A percentile compares a stretch with the other conserved stretches of the same genome.
Evolutionary conservation across 371 early-diverging fungal species (phyloP).

Genomic region (Paraphysoderma sedebokerense): DNA sequence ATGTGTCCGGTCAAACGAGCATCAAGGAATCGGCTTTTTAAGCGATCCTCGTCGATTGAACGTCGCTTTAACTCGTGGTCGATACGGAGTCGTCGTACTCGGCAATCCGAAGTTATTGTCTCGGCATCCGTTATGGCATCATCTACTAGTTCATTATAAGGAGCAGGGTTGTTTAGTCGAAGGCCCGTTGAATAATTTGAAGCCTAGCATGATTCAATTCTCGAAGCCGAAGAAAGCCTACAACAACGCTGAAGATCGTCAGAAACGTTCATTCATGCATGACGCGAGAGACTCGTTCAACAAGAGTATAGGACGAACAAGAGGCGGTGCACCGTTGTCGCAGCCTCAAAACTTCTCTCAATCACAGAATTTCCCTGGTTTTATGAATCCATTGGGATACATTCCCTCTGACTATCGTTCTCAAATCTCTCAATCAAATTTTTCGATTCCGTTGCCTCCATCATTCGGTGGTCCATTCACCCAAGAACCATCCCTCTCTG

Average conservation of each 20-base stretch:
- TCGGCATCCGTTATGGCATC: constrained; percentile 90
- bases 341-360: not conserved
- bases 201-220: constrained; percentile 68
- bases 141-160: constrained; percentile 83
- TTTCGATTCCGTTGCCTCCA: constrained; percentile 39
- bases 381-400: not conserved
- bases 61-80: constrained; percentile 93
- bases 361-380: not conserved
- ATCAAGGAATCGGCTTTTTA: constrained; percentile 96
- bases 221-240: constrained; percentile 32
- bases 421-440: constrained; percentile 33
- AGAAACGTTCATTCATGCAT: not conserved
- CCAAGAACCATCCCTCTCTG: constrained; percentile 44
- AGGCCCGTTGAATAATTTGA: constrained; percentile 78
- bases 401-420: constrained; percentile 32
- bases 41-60: constrained; percentile 94
- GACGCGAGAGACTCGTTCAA: not conserved
- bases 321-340: not conserved
- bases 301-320: not conserved
- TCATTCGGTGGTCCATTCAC: constrained; percentile 49
- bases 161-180: constrained; percentile 81
- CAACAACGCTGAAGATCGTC: constrained; percentile 14
- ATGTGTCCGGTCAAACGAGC: constrained; percentile 94
- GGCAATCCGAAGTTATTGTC: constrained; percentile 89
- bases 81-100: constrained; percentile 85